A percentile compares a stretch with the other conserved stretches of the same genome.
Evolutionary conservation across 192 early-diverging fungal species (phyloP).

Genomic region (Funneliformis mosseae): DNA sequence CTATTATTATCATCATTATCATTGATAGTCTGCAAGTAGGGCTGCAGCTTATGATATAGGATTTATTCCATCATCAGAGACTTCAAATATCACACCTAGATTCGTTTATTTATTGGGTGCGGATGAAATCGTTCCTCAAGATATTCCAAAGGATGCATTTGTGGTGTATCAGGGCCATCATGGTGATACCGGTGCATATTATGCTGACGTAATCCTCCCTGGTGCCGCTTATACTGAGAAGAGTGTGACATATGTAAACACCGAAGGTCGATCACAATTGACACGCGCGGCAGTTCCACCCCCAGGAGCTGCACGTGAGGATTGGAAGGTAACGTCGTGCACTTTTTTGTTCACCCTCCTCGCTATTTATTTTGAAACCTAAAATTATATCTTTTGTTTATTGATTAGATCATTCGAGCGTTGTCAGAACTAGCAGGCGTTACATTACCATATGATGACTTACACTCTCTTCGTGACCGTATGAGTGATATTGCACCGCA

Average conservation of each 20-base stretch:
- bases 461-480: conserved; percentile 78
- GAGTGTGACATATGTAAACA: conserved; percentile 93
- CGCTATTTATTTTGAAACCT: not conserved
- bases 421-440: conserved; percentile 88
- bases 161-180: conserved; percentile 99
- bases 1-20: conserved; percentile 3
- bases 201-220: conserved; percentile 95
- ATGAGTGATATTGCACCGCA: conserved; percentile 86
- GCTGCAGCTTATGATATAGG: conserved; percentile 92
- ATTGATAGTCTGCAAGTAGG: conserved; percentile 73
- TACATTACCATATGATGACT: conserved; percentile 89
- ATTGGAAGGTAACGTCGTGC: conserved; percentile 76
- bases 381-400: not conserved
- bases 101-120: conserved; percentile 94
- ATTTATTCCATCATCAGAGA: conserved; percentile 64
- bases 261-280: conserved; percentile 92
- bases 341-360: too few species aligned
- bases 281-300: conserved; percentile 92
- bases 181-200: conserved; percentile 93
- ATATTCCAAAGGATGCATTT: conserved; percentile 88
- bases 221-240: conserved; percentile 97
- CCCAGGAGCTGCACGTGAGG: conserved; percentile 90
- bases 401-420: conserved; percentile 81
- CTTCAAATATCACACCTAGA: conserved; percentile 43
- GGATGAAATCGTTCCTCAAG: conserved; percentile 75